Conservation (phyloP, 441 rosid species). For the Euphorbia schlechtendalii region DNA sequence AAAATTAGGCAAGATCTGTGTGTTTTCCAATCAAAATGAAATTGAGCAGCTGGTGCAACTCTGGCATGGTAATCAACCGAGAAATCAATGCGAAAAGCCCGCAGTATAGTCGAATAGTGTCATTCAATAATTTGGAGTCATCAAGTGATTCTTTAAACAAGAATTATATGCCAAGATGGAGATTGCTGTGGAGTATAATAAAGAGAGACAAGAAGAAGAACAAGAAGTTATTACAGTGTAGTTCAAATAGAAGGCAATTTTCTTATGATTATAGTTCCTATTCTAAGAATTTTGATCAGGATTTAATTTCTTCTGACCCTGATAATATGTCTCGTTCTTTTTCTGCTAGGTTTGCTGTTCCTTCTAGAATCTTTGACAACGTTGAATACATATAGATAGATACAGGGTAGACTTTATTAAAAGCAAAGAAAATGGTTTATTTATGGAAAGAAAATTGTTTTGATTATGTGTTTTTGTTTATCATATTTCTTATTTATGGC, state of each 20-base stretch:
- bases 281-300: conserved; percentile 68
- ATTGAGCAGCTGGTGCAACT: conserved; percentile 27
- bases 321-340: conserved; percentile 58
- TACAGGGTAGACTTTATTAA: background rate
- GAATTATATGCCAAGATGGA: conserved; percentile 34
- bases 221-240: conserved; percentile 31
- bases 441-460: too few relatives aligned
- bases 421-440: background rate
- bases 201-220: conserved; percentile 18
- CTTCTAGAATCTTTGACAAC: conserved; percentile 43
- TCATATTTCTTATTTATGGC: too few relatives aligned
- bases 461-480: too few relatives aligned
- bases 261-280: conserved; percentile 54
- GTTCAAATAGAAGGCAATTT: conserved; percentile 23
- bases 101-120: conserved; percentile 31
- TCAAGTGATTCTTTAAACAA: conserved; percentile 19
- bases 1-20: background rate
- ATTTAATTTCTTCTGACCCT: conserved; percentile 39
- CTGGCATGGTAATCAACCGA: conserved; percentile 16
- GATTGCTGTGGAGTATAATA: conserved; percentile 54
- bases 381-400: conserved; percentile 2
- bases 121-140: conserved; percentile 20
- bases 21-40: conserved; percentile 18
- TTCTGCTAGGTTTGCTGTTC: conserved; percentile 72
- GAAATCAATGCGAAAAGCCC: conserved; percentile 14